Base-by-base conservation (phyloP, 345 rosid species). In the Camelina neglecta region DNA sequence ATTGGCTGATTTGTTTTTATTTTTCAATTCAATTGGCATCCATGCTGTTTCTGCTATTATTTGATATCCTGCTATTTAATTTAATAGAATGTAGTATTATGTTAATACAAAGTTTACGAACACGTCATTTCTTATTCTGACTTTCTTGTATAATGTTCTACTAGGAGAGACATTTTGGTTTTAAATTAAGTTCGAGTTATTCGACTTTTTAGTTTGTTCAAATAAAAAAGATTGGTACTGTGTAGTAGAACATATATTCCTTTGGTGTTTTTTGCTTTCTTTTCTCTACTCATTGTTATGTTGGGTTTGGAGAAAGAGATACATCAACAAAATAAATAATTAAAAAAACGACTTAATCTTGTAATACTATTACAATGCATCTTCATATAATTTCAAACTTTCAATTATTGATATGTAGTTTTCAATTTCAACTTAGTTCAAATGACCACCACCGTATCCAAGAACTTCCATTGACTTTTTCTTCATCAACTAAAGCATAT, bases 11-110 rank as follows among this genome's bases (percentile, higher is more conserved):
- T 48, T 51, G 54, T 60, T 10, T 68, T 56, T 60, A 12, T 50
- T 67, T 24, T 38, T 66, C 13, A 29, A 68, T 26, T 23, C 60
- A 75, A 21, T 68, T 51, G 74, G 69, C 49, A 58, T 60, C 68
- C 69, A 75, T 75, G 55, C 39, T 68, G 69, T 60, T 60, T 61
- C 53, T 75, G n/a, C n/a, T 29, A 57, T 59, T 67, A 67, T 13
- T 29, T 33, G 55, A 39, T 15, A 18, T 31, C 23, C 39, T 39
- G 26, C 4, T 26, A 33, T 11, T 48, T 47, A 7, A 24, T 38
- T 20, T 7, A 11, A 42, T 42, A 42, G 31, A 42, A 15, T 60
- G 16, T 13, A 21, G 50, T 13, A 20, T 31, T 29, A 29, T 4
- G 38, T 16, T 36, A 42, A 60, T 33, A 18, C 38, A 21, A 18